phyloP scores from a whole-genome alignment of 2,329 filamentous ascomycete genomes.

The Phyllosticta capitalensis region DNA sequence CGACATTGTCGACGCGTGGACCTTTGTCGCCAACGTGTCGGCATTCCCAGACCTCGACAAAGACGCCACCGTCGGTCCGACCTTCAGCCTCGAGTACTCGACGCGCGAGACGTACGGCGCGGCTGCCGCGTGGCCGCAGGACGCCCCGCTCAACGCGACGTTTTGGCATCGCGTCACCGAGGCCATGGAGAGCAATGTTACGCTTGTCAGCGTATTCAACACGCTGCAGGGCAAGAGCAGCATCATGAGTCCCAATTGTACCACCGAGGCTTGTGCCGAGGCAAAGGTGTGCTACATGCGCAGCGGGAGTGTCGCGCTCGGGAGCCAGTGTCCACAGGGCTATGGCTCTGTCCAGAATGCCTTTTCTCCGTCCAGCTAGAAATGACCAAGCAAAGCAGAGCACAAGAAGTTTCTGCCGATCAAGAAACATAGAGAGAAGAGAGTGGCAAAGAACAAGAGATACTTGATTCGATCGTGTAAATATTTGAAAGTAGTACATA shows the following conservation, averaged over 20 bases:
- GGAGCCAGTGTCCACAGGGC: conserved; percentile 43
- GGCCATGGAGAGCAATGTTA: conserved; percentile 43
- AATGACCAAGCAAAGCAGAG: not conserved
- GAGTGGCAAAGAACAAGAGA: not conserved
- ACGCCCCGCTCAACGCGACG: conserved; percentile 47
- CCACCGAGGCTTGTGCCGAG: conserved; percentile 39
- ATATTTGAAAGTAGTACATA: not conserved
- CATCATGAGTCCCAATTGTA: conserved; percentile 42
- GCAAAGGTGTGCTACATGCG: conserved; percentile 53
- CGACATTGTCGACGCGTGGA: conserved; percentile 45
- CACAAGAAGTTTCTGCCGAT: too few species aligned
- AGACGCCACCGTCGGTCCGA: conserved; percentile 31
- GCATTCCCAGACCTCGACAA: conserved; percentile 30
- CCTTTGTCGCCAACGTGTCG: conserved; percentile 44
- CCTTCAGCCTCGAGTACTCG: conserved; percentile 42
- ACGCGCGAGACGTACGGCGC: conserved; percentile 41
- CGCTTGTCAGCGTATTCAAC: conserved; percentile 43
- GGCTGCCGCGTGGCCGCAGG: conserved; percentile 35
- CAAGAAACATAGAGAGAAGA: too few species aligned
- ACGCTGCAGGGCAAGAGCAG: conserved; percentile 45
- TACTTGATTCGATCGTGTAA: not conserved
- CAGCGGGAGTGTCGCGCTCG: conserved; percentile 44
- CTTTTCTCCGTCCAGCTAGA: conserved; percentile 16
- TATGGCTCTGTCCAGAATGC: conserved; percentile 33
- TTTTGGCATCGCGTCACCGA: conserved; percentile 52